Conservation (phyloP, 768 basidiomycete species). For the Jaapia argillacea region DNA sequence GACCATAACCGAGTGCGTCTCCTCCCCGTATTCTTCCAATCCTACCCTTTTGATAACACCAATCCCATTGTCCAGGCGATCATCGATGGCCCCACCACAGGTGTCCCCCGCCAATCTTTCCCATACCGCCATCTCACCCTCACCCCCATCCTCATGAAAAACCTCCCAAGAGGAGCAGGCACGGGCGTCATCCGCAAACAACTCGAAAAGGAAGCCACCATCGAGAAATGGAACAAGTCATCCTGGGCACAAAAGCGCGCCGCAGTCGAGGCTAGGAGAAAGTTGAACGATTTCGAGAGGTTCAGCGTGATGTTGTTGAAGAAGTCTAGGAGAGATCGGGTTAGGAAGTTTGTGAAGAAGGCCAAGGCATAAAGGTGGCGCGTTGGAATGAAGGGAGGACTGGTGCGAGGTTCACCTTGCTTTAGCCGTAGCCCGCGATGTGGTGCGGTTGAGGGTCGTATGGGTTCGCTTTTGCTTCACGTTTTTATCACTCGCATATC, state of each 20-base stretch:
- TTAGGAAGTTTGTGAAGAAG: constrained; percentile 61
- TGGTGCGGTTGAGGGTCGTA: too few species aligned
- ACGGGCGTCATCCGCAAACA: constrained; percentile 76
- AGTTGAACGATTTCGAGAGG: constrained; percentile 83
- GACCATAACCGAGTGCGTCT: constrained; percentile 92
- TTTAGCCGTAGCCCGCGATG: too few species aligned
- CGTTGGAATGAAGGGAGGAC: neutral
- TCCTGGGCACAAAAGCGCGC: constrained; percentile 84
- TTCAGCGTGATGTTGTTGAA: constrained; percentile 85
- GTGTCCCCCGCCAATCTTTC: constrained; percentile 86
- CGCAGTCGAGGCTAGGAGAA: constrained; percentile 62
- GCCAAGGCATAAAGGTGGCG: constrained; percentile 31
- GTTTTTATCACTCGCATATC: too few species aligned
- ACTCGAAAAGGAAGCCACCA: constrained; percentile 73
- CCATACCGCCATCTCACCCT: constrained; percentile 90
- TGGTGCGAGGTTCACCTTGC: too few species aligned
- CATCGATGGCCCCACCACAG: constrained; percentile 88
- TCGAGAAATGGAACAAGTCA: constrained; percentile 85
- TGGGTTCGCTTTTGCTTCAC: too few species aligned
- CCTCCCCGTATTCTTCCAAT: neutral
- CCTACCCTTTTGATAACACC: neutral
- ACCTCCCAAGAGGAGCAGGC: constrained; percentile 82
- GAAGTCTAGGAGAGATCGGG: constrained; percentile 75
- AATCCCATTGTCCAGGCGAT: constrained; percentile 55
- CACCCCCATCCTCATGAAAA: constrained; percentile 73